phyloP scores from a whole-genome alignment of 1,139 yeast species.

The Ogataea hybrid region DNA sequence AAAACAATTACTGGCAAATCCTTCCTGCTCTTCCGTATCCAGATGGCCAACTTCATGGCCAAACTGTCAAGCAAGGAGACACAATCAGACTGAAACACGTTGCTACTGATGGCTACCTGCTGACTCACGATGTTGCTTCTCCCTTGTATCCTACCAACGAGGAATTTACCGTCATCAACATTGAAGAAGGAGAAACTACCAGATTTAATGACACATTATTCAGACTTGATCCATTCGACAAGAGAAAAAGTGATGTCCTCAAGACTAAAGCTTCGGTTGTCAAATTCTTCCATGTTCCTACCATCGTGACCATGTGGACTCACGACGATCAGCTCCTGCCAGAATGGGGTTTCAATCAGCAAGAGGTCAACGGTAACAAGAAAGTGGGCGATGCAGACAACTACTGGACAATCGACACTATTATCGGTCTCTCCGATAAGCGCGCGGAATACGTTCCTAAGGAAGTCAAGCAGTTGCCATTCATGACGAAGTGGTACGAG shows the following conservation, averaged over 20 bases:
- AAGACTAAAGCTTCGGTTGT: constrained; percentile 70
- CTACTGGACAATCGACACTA: constrained; percentile 75
- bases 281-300: constrained; percentile 75
- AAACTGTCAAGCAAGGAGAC: constrained; percentile 57
- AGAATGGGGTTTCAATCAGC: constrained; percentile 92
- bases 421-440: constrained; percentile 60
- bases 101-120: constrained; percentile 70
- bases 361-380: constrained; percentile 94
- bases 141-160: constrained; percentile 88
- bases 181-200: constrained; percentile 55
- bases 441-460: constrained; percentile 62
- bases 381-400: constrained; percentile 65
- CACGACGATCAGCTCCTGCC: constrained; percentile 80
- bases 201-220: constrained; percentile 76
- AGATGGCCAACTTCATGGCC: constrained; percentile 33
- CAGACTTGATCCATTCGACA: constrained; percentile 62
- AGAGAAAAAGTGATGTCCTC: constrained; percentile 49
- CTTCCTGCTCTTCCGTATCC: constrained; percentile 54
- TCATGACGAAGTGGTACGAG: constrained; percentile 86
- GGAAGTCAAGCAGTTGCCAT: constrained; percentile 57
- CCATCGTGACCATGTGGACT: constrained; percentile 95
- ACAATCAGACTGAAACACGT: constrained; percentile 79
- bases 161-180: constrained; percentile 75
- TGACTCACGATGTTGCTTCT: constrained; percentile 98
- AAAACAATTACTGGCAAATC: constrained; percentile 84